Conservation (phyloP, 23 red algal species). For the Gracilaria gracilis region DNA sequence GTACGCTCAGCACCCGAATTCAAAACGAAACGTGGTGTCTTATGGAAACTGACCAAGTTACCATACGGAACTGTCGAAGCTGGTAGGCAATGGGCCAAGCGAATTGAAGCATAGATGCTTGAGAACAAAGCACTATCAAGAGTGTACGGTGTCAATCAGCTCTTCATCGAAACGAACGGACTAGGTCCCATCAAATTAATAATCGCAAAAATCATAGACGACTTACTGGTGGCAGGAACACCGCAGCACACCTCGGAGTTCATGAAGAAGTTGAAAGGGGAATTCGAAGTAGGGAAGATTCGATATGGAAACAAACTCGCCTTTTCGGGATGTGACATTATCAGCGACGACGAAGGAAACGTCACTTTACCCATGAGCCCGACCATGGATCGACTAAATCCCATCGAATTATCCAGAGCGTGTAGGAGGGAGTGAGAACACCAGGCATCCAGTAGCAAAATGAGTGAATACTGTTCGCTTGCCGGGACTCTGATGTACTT, state of each 20-base stretch:
- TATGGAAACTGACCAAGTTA: conserved; percentile 33
- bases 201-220: conserved; percentile 32
- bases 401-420: not conserved
- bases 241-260: not conserved
- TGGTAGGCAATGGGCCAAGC: conserved; percentile 17
- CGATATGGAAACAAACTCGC: not conserved
- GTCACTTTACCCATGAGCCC: not conserved
- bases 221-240: conserved; percentile 32
- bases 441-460: not conserved
- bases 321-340: conserved; percentile 17
- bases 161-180: conserved; percentile 1
- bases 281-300: too few relatives aligned
- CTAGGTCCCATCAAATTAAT: not conserved
- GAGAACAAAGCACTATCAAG: not conserved
- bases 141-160: not conserved
- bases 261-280: not conserved
- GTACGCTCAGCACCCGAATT: conserved; percentile 3
- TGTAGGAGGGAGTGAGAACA: not conserved
- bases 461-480: not conserved
- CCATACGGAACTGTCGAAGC: conserved; percentile 37
- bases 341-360: not conserved
- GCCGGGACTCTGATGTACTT: conserved; percentile 29
- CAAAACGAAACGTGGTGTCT: not conserved
- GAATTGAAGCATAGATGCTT: conserved; percentile 30
- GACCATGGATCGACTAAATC: not conserved